Conservation (phyloP, 2,329 filamentous ascomycete species). For the Ceratocystis cubensis region DNA sequence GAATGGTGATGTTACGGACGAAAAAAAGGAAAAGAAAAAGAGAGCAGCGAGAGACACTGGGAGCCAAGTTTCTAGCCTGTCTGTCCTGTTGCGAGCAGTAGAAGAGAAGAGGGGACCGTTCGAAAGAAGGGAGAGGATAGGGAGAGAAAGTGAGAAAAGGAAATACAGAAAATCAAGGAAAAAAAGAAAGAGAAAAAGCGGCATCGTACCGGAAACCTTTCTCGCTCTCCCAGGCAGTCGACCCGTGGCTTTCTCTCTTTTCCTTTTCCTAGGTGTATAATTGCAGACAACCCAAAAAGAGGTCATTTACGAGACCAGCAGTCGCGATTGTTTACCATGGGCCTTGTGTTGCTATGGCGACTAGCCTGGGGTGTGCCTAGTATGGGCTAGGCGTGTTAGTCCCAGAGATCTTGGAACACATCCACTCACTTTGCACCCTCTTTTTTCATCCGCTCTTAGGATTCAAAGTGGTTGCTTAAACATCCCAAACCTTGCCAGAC, state of each 20-base stretch:
- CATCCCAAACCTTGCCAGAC: not conserved
- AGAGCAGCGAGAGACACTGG: not conserved
- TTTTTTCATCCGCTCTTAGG: not conserved
- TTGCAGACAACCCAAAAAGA: conserved; percentile 8
- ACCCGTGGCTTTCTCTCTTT: not conserved
- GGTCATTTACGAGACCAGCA: not conserved
- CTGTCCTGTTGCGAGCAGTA: not conserved
- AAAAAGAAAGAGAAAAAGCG: not conserved
- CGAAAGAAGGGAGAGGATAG: conserved; percentile 5
- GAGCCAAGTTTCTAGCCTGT: not conserved
- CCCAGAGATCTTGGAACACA: conserved; percentile 4
- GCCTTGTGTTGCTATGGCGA: conserved; percentile 6
- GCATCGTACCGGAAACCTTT: not conserved
- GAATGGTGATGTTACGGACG: not conserved
- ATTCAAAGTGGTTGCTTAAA: conserved; percentile 2
- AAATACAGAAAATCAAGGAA: not conserved
- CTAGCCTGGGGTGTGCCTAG: not conserved
- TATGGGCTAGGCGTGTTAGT: conserved; percentile 4
- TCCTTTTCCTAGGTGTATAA: conserved; percentile 12
- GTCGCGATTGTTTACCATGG: conserved; percentile 13
- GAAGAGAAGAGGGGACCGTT: not conserved
- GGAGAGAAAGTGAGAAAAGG: not conserved
- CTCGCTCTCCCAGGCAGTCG: not conserved
- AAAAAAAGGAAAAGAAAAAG: not conserved
- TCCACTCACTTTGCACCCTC: conserved; percentile 10